A percentile compares a stretch with the other conserved stretches of the same genome.
These are phyloP conservation scores for Arachis stenosperma DNA, from an alignment of 306 rosid genomes.

Conservation along the genomic window DNA sequence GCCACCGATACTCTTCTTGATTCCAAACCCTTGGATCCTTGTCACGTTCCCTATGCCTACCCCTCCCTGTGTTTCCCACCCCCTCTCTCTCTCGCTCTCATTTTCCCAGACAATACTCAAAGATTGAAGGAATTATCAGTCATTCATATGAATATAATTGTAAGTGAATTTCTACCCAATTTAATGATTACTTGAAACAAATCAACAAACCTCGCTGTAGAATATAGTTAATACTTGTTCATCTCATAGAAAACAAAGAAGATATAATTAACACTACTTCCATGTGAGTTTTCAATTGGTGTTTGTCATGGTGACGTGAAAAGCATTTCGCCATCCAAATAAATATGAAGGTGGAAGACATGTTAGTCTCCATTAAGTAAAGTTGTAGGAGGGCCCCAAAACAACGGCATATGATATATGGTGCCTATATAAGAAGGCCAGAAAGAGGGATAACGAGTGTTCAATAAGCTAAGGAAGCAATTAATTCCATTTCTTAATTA, in stretches of 20 bases:
- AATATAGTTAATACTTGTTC: too few relatives aligned
- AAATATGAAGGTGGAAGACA: constrained; percentile 23
- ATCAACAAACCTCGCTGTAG: not conserved
- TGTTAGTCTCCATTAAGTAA: constrained; percentile 23
- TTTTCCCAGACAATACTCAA: too few relatives aligned
- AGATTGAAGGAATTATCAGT: too few relatives aligned
- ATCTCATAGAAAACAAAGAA: too few relatives aligned
- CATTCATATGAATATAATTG: too few relatives aligned
- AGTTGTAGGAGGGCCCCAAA: constrained; percentile 8
- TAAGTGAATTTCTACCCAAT: too few relatives aligned
- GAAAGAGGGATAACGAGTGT: constrained; percentile 12
- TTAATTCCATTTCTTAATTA: constrained; percentile 39
- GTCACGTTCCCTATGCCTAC: too few relatives aligned
- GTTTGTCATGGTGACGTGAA: not conserved
- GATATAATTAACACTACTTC: not conserved
- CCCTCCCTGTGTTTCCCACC: too few relatives aligned
- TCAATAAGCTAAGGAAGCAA: constrained; percentile 3
- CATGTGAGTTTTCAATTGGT: not conserved
- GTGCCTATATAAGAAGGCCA: not conserved
- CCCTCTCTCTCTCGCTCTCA: too few relatives aligned
- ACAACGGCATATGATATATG: constrained; percentile 35
- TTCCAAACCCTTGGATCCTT: too few relatives aligned
- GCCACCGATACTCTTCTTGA: too few relatives aligned
- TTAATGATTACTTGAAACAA: too few relatives aligned
- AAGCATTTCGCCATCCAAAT: not conserved